Evolutionary conservation across 495 filamentous ascomycete genomes (phyloP).

Genomic region (Trichoderma orchidacearum): DNA sequence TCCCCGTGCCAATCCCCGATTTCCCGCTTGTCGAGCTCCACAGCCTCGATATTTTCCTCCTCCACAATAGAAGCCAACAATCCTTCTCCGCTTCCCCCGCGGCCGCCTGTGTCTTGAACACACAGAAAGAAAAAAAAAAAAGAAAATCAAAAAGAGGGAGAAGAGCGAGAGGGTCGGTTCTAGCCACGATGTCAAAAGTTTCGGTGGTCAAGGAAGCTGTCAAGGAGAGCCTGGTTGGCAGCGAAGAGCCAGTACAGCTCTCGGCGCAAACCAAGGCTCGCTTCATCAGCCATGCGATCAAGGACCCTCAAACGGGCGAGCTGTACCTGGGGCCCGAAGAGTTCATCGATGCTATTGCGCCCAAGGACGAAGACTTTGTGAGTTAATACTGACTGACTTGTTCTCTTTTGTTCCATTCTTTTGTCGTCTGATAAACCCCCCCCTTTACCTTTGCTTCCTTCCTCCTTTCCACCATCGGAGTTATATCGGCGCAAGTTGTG

Average conservation of each 20-base stretch:
- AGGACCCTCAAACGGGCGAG: constrained; percentile 63
- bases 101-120: too few species aligned
- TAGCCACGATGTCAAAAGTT: constrained; percentile 20
- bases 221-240: constrained; percentile 66
- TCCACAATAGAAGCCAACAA: constrained; percentile 2
- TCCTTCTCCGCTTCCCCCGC: background rate
- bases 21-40: background rate
- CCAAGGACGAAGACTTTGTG: constrained; percentile 80
- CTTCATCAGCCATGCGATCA: constrained; percentile 66
- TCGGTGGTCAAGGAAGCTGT: constrained; percentile 51
- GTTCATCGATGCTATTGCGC: constrained; percentile 85
- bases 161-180: background rate
- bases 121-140: too few species aligned
- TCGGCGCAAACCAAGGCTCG: constrained; percentile 55
- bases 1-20: background rate
- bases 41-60: background rate
- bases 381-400: constrained; percentile 18
- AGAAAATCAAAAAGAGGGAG: too few species aligned
- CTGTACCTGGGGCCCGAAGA: constrained; percentile 66
- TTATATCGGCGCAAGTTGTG: background rate
- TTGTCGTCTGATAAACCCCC: background rate
- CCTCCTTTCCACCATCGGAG: constrained; percentile 5
- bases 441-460: constrained; percentile 4
- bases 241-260: constrained; percentile 35
- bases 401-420: background rate